Evolutionary conservation across 202 grass and related monocot species (phyloP).

Genomic region (Cymbopogon flexuosus): DNA sequence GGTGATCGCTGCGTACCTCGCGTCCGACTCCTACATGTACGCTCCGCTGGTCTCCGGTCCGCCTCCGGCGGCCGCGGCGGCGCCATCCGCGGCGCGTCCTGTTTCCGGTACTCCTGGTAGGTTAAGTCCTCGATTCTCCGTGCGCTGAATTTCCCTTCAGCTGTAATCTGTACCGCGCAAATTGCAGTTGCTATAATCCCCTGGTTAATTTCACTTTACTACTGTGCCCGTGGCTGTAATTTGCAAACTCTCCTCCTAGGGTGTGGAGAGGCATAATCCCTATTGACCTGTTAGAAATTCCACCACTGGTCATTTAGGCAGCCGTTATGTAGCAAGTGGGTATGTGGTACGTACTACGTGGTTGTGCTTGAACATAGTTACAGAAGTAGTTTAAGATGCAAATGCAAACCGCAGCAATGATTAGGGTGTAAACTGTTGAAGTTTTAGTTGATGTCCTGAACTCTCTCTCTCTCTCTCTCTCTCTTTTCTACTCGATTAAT

Average conservation of each 20-base stretch:
- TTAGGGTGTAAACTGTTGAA: background rate
- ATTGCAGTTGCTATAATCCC: background rate
- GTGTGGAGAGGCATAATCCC: background rate
- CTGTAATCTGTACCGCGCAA: background rate
- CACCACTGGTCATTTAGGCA: background rate
- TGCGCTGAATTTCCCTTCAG: background rate
- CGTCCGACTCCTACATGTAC: constrained; percentile 69
- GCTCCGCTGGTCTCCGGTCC: constrained; percentile 34
- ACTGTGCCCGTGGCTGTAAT: no score
- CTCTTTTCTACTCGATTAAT: background rate
- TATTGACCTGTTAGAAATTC: background rate
- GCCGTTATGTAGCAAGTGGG: no score
- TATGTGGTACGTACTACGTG: no score
- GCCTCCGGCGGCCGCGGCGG: background rate
- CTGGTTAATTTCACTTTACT: background rate
- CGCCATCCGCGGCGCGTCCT: background rate
- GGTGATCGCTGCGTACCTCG: constrained; percentile 45
- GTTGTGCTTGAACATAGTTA: background rate
- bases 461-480: no score
- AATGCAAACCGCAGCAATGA: background rate
- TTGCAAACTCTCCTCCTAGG: background rate
- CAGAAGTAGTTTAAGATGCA: background rate
- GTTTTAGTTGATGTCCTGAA: background rate
- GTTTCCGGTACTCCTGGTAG: background rate
- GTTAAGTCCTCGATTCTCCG: background rate